Evolutionary conservation across 75 land plant genomes (phyloP).

Genomic region (Cupressus sempervirens): DNA sequence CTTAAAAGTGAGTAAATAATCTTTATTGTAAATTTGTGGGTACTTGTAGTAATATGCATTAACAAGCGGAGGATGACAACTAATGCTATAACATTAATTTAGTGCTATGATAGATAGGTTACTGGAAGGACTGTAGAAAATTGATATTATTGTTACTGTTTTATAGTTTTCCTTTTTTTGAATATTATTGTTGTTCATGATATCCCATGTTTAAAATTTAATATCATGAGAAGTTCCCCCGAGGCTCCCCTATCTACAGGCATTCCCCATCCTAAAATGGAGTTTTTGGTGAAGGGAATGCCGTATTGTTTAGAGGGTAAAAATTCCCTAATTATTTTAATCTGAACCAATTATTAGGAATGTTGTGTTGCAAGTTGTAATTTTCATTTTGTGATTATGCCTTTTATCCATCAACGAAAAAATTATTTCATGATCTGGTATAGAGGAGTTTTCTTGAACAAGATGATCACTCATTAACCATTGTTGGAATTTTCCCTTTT

Average conservation of each 20-base stretch:
- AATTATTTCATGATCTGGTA: no score
- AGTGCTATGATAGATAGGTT: neutral
- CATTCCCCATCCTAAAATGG: neutral
- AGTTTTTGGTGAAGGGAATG: neutral
- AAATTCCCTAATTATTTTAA: neutral
- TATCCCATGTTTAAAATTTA: no score
- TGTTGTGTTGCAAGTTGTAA: neutral
- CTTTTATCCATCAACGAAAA: neutral
- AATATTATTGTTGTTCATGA: neutral
- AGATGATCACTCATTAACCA: neutral
- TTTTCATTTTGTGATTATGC: neutral
- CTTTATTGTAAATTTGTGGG: no score
- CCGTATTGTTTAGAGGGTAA: neutral
- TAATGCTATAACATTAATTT: no score
- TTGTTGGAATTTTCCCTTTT: neutral
- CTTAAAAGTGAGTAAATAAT: no score
- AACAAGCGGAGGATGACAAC: no score
- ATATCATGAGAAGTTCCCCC: no score
- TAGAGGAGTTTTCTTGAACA: neutral
- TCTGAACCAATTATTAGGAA: neutral
- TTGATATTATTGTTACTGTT: neutral
- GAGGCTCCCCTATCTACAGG: neutral
- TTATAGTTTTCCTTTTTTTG: no score
- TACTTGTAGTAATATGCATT: no score
- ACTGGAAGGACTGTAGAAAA: neutral